A percentile compares a stretch with the other conserved stretches of the same genome.
These are phyloP conservation scores for Ceratobasidium theobromae DNA, from an alignment of 1,284 basidiomycete species.

Conservation along the genomic window DNA sequence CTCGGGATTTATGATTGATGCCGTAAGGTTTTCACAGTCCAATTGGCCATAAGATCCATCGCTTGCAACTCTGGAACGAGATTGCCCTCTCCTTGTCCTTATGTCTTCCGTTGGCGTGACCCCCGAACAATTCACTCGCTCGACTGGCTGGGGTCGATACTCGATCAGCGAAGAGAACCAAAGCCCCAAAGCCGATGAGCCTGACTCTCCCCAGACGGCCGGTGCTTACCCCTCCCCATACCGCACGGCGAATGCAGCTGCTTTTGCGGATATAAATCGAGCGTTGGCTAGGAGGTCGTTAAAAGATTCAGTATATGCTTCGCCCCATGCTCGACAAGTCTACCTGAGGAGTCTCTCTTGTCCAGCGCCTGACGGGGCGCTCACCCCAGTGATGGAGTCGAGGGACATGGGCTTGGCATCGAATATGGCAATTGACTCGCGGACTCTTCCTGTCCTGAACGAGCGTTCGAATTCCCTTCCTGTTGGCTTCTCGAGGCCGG, in stretches of 20 bases:
- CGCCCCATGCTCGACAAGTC: neutral
- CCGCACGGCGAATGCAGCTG: neutral
- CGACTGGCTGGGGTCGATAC: neutral
- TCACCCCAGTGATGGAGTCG: too few relatives aligned
- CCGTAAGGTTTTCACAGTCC: neutral
- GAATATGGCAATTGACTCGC: too few relatives aligned
- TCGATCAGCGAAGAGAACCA: neutral
- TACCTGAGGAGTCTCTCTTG: too few relatives aligned
- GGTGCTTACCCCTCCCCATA: slow-evolving; percentile 12
- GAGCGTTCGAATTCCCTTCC: too few relatives aligned
- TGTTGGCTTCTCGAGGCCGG: too few relatives aligned
- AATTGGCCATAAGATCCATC: neutral
- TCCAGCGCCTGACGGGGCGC: too few relatives aligned
- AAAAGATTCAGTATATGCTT: neutral
- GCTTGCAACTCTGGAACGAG: neutral
- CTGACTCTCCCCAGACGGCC: neutral
- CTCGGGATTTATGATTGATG: neutral
- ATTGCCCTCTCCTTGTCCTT: neutral
- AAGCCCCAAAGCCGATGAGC: neutral
- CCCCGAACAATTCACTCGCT: neutral
- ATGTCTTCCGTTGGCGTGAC: neutral
- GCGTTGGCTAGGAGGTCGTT: slow-evolving; percentile 5
- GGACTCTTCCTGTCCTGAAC: too few relatives aligned
- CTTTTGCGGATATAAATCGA: slow-evolving; percentile 20
- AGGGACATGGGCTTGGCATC: too few relatives aligned